These are phyloP conservation scores for Scopulariopsis brevicaulis DNA, from an alignment of 2,329 filamentous ascomycete genomes.

Conservation along the genomic window DNA sequence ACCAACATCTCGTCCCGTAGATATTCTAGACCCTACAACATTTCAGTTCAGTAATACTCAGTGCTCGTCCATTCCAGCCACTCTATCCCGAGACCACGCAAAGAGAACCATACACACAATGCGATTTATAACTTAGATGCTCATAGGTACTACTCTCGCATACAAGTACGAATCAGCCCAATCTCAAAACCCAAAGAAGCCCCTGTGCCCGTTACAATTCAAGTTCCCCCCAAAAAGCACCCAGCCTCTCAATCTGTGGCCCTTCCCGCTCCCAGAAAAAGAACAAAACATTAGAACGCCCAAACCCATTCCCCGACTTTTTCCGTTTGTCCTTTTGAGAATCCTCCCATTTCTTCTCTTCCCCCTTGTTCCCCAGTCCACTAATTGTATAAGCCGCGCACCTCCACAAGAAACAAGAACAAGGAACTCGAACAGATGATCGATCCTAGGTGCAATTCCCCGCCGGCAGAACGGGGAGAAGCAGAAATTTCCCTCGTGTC, in stretches of 20 bases:
- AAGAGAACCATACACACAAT: neutral
- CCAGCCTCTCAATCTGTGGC: neutral
- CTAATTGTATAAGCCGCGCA: neutral
- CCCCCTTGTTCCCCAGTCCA: neutral
- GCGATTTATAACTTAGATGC: neutral
- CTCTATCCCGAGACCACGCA: neutral
- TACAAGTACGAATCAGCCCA: neutral
- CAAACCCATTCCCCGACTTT: neutral
- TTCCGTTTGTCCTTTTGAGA: neutral
- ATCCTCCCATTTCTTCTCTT: neutral
- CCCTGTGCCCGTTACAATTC: neutral
- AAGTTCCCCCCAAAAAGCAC: neutral
- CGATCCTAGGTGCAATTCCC: neutral
- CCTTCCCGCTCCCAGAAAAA: neutral
- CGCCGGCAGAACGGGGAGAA: neutral
- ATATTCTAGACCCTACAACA: too few relatives aligned
- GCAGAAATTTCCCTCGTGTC: neutral
- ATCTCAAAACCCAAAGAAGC: neutral
- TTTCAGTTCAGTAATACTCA: too few relatives aligned
- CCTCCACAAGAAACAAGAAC: neutral
- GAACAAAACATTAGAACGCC: neutral
- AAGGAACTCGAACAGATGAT: neutral
- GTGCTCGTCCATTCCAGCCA: too few relatives aligned
- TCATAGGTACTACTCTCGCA: neutral
- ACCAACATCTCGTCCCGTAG: too few relatives aligned